Evolutionary conservation across 225 moss, liverwort and hornwort species (phyloP).

Genomic region (Physcomitrium patens): DNA sequence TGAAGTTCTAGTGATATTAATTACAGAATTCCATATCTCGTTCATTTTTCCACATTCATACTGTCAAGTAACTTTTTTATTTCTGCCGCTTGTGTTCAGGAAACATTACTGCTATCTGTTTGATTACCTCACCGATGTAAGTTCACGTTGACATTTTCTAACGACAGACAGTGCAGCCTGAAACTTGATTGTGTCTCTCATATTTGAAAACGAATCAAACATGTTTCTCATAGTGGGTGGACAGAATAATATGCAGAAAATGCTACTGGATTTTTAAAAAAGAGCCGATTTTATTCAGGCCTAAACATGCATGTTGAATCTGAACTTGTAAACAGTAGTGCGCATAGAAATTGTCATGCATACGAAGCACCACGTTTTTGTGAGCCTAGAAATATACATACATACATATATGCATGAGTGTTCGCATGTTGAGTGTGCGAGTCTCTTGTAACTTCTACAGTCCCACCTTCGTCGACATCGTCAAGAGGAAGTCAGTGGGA

Average conservation of each 20-base stretch:
- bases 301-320: too few species aligned
- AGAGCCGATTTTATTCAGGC: background rate
- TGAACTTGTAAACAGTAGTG: too few species aligned
- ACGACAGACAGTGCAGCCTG: too few species aligned
- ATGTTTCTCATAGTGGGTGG: background rate
- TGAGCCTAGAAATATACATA: too few species aligned
- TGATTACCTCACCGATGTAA: slow-evolving; percentile 54
- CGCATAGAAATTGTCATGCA: too few species aligned
- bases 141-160: background rate
- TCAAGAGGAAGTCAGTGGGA: slow-evolving; percentile 35
- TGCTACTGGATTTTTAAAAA: background rate
- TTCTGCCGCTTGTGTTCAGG: slow-evolving; percentile 30
- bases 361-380: too few species aligned
- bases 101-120: slow-evolving; percentile 54
- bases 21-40: too few species aligned
- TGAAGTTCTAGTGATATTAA: too few species aligned
- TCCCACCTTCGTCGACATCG: slow-evolving; percentile 41
- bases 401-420: background rate
- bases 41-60: too few species aligned
- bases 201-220: background rate
- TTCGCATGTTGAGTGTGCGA: background rate
- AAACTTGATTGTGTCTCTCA: too few species aligned
- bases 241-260: background rate
- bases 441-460: slow-evolving; percentile 20
- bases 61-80: too few species aligned